These are phyloP conservation scores for Acephala macrosclerotiorum DNA, from an alignment of 2,329 filamentous ascomycete genomes.

Conservation along the genomic window DNA sequence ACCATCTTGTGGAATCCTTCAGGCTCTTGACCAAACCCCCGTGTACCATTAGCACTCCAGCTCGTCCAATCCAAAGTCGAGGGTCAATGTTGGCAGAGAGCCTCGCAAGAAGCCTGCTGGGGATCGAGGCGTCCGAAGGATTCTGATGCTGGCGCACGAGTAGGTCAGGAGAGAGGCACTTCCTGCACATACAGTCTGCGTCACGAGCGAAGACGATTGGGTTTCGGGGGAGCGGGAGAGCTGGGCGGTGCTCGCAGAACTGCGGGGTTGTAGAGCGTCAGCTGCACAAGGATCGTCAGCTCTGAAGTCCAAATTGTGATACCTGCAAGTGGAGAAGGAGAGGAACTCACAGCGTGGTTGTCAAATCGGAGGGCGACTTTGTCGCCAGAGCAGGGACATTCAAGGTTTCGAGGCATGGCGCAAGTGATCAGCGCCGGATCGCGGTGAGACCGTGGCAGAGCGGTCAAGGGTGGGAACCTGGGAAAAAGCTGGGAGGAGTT, in stretches of 20 bases:
- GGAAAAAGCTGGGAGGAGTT: too few relatives aligned
- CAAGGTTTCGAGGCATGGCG: too few relatives aligned
- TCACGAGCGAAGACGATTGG: slow-evolving; percentile 15
- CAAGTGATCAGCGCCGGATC: too few relatives aligned
- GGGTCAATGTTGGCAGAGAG: slow-evolving; percentile 14
- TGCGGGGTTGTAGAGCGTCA: slow-evolving; percentile 12
- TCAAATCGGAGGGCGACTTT: too few relatives aligned
- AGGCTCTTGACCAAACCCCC: slow-evolving; percentile 16
- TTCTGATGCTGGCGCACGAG: slow-evolving; percentile 12
- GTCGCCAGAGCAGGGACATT: too few relatives aligned
- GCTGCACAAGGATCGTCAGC: slow-evolving; percentile 19
- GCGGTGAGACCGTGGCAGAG: too few relatives aligned
- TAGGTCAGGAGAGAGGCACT: slow-evolving; percentile 4
- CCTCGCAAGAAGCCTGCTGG: slow-evolving; percentile 11
- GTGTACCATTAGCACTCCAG: slow-evolving; percentile 14
- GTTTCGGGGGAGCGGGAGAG: slow-evolving; percentile 13
- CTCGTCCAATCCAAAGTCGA: slow-evolving; percentile 17
- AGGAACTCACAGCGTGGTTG: slow-evolving; percentile 9
- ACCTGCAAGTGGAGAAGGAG: slow-evolving; percentile 17
- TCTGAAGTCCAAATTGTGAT: slow-evolving; percentile 12
- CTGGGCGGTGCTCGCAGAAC: slow-evolving; percentile 17
- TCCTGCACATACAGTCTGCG: neutral
- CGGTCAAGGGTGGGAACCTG: too few relatives aligned
- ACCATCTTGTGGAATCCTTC: slow-evolving; percentile 10
- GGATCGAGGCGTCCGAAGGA: slow-evolving; percentile 11